A percentile compares a stretch with the other conserved stretches of the same genome.
Evolutionary conservation across 1,284 basidiomycete genomes (phyloP).

Genomic region (Pseudozyma pruni): DNA sequence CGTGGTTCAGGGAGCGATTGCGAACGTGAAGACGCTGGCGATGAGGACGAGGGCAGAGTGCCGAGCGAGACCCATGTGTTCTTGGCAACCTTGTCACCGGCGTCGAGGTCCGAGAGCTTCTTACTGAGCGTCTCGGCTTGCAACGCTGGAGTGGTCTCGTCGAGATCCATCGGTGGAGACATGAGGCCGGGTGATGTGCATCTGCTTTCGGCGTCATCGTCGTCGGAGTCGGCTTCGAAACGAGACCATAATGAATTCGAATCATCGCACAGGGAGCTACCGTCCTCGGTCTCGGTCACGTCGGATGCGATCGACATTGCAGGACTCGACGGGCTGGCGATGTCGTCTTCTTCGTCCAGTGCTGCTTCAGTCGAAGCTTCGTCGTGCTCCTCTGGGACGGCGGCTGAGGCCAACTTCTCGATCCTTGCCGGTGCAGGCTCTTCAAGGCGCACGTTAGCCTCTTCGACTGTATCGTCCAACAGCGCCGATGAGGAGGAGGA

Average conservation of each 20-base stretch:
- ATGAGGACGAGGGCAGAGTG: conserved; percentile 16
- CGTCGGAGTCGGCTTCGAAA: conserved; percentile 14
- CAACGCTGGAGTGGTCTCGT: conserved; percentile 1
- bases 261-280: conserved; percentile 32
- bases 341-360: conserved; percentile 10
- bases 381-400: neutral
- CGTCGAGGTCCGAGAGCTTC: conserved; percentile 21
- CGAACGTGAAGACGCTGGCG: conserved; percentile 21
- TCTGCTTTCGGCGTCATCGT: conserved; percentile 18
- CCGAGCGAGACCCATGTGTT: conserved; percentile 24
- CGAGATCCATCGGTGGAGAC: conserved; percentile 25
- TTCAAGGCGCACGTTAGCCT: conserved; percentile 29
- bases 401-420: neutral
- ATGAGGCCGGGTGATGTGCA: conserved; percentile 36
- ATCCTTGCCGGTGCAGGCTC: conserved; percentile 42
- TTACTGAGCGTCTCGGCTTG: conserved; percentile 22
- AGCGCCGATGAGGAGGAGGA: neutral
- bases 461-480: conserved; percentile 16
- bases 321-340: conserved; percentile 23
- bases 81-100: neutral
- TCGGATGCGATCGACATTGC: conserved; percentile 22
- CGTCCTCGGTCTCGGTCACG: conserved; percentile 21
- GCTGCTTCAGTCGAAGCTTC: neutral
- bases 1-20: conserved; percentile 19
- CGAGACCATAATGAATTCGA: conserved; percentile 38